Conservation (phyloP, 2,329 filamentous ascomycete genomes). For the Aspergillus costaricaensis region DNA sequence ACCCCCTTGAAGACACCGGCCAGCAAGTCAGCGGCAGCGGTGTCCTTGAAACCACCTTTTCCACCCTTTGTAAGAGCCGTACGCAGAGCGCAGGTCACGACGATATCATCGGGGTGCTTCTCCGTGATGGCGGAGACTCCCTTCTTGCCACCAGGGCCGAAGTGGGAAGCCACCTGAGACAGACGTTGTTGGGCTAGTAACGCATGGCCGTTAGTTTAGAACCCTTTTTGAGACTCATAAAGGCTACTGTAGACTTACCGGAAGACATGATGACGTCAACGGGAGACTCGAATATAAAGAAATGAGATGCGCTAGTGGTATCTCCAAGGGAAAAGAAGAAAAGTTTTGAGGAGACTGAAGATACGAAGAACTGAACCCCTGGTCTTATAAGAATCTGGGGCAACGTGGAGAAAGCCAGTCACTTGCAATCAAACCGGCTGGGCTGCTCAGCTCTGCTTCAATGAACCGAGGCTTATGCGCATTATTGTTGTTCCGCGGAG, state of each 20-base stretch:
- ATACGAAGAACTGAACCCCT: not conserved
- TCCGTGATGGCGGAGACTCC: slow-evolving; percentile 40
- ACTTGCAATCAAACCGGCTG: slow-evolving; percentile 7
- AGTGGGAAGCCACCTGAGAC: slow-evolving; percentile 60
- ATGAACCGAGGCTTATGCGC: slow-evolving; percentile 34
- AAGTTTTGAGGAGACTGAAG: slow-evolving; percentile 1
- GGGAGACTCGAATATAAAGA: not conserved
- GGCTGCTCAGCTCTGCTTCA: slow-evolving; percentile 5
- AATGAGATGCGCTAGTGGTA: not conserved
- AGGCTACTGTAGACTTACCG: slow-evolving; percentile 32
- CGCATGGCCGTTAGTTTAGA: slow-evolving; percentile 12
- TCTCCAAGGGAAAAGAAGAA: slow-evolving; percentile 8
- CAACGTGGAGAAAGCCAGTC: slow-evolving; percentile 8
- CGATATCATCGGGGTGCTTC: slow-evolving; percentile 68
- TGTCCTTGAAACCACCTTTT: slow-evolving; percentile 95
- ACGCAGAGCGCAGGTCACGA: slow-evolving; percentile 88
- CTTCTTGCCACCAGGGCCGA: slow-evolving; percentile 45
- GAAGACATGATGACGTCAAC: slow-evolving; percentile 44
- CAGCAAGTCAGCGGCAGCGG: slow-evolving; percentile 80
- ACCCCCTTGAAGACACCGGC: slow-evolving; percentile 79
- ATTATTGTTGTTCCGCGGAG: slow-evolving; percentile 28
- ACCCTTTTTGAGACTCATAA: slow-evolving; percentile 3
- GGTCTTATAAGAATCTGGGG: slow-evolving; percentile 20
- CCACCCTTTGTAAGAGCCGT: slow-evolving; percentile 91
- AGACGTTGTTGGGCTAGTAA: slow-evolving; percentile 59